Evolutionary conservation across 257 asterid species (phyloP).

Genomic region (Henckelia pumila): DNA sequence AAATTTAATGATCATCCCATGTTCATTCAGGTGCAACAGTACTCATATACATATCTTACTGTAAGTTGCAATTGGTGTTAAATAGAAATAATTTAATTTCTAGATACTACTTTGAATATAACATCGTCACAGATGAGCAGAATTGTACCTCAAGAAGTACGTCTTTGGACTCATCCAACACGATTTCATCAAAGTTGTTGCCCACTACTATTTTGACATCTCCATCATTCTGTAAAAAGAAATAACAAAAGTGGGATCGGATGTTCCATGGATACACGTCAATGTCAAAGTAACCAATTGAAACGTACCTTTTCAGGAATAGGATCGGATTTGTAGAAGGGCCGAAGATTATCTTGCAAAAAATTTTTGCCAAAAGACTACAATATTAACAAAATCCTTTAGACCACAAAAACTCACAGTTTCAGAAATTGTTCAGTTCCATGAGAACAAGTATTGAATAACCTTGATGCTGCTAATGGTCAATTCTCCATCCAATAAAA

Average conservation of each 20-base stretch:
- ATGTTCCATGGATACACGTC: constrained; percentile 31
- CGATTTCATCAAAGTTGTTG: constrained; percentile 85
- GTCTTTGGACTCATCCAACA: constrained; percentile 91
- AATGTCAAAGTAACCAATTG: constrained; percentile 22
- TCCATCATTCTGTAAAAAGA: constrained; percentile 66
- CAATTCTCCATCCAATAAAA: constrained; percentile 71
- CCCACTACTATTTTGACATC: constrained; percentile 93
- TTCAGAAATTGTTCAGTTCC: not conserved
- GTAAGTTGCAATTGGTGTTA: not conserved
- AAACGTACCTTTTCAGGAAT: constrained; percentile 69
- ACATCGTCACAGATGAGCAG: not conserved
- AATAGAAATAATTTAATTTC: not conserved
- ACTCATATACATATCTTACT: too few relatives aligned
- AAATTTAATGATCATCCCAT: too few relatives aligned
- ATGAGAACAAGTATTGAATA: constrained; percentile 17
- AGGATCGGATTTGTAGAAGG: constrained; percentile 92
- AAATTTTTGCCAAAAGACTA: constrained; percentile 84
- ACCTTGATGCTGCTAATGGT: constrained; percentile 67
- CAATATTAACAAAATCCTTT: constrained; percentile 21
- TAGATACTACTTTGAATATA: not conserved
- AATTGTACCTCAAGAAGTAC: constrained; percentile 92
- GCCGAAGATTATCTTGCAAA: constrained; percentile 71
- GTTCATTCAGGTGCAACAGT: not conserved
- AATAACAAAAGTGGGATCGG: constrained; percentile 20
- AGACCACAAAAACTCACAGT: constrained; percentile 4